Evolutionary conservation across 305 asterid species (phyloP), one percentile per base, ranked within the genome.

Genomic region (Solanum chacoense): DNA sequence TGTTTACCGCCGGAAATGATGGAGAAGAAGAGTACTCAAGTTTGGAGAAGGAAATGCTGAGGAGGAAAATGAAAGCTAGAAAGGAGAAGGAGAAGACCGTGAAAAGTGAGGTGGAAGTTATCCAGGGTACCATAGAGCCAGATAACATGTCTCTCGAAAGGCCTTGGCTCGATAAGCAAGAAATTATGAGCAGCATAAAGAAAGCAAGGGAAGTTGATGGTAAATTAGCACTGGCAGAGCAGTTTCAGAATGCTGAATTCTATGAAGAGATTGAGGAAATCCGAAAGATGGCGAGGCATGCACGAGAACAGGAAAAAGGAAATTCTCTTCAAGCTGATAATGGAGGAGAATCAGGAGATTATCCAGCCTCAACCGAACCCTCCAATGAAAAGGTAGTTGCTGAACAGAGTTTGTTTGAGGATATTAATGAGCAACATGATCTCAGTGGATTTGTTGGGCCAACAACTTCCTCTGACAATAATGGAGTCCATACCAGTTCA

Each of bases 151-250:
- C 91, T 88, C 87, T 94, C 3, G 81, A 85, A 84, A 94, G 93
- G 92, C 99, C 99, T 90, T 92, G 87, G 88, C 97, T 96, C 59
- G 95, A 97, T 92, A 94, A 91, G 92, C 96, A 95, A 88, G 94
- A 90, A 87, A 93, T 97, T 88, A 85, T 90, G 87, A 92, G 89
- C 87, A 91, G 90, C 89, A 92, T 97, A 88, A 75, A 90, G 65
- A 90, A 92, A 90, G 94, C 93, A 6, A 94, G 91, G 89, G 92
- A 88, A 90, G 90, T 91, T 59, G 90, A 69, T 89, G 72, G 90
- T 84, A 89, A 90, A 45, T 79, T 84, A 31, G 88, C 65, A 75
- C 32, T 38, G 18, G 77, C 78, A 31, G 93, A 92, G 86, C 75
- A 79, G 42, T 28, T 90, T 35, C 89, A 90, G 50, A 74, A 89